Conservation (phyloP, 768 basidiomycete species). For the Trametes coccinea region DNA sequence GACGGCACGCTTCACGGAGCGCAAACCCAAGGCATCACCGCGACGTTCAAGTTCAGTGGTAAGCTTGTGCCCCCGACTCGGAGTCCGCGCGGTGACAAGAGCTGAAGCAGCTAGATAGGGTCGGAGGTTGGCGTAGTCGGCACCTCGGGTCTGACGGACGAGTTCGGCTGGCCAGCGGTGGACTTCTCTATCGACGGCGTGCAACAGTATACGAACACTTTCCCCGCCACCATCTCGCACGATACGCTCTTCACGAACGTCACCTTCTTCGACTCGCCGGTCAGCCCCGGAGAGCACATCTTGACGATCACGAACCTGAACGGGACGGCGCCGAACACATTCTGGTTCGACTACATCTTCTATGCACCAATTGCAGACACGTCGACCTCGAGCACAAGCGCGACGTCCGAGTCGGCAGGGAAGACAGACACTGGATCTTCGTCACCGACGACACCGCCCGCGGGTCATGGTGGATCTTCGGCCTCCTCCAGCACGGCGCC, state of each 20-base stretch:
- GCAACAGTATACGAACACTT: background rate
- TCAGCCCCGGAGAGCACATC: background rate
- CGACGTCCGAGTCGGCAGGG: too few species aligned
- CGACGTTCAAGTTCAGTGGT: background rate
- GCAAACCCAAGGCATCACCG: background rate
- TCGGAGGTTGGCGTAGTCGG: background rate
- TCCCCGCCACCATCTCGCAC: background rate
- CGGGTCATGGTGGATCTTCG: too few species aligned
- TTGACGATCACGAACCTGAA: background rate
- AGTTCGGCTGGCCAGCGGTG: background rate
- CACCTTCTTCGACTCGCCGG: background rate
- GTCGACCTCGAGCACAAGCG: too few species aligned
- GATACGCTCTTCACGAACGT: background rate
- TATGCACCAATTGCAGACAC: background rate
- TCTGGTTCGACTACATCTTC: conserved; percentile 5
- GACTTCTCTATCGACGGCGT: background rate
- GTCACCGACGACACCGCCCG: too few species aligned
- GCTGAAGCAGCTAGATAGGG: background rate
- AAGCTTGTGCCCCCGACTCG: background rate
- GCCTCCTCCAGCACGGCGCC: too few species aligned
- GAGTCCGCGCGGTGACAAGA: background rate
- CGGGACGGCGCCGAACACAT: background rate
- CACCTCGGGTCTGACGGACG: background rate
- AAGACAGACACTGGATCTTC: too few species aligned
- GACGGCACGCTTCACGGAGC: background rate